Conservation (phyloP, 306 rosid species). For the Malus orientalis region DNA sequence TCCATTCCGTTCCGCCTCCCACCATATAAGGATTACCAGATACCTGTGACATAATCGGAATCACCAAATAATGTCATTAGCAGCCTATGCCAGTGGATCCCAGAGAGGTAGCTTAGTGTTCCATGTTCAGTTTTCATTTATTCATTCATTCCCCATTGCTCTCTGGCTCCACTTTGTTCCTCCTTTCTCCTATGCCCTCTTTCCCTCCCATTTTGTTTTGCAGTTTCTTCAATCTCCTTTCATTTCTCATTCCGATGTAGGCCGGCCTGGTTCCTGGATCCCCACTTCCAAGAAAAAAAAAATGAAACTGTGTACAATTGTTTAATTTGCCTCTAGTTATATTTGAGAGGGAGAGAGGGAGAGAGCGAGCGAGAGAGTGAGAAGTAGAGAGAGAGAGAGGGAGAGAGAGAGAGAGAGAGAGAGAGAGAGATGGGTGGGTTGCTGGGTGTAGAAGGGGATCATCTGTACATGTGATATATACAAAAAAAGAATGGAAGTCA, state of each 20-base stretch:
- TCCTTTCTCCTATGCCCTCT: background rate
- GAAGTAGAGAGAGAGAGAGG: background rate
- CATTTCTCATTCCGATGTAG: conserved; percentile 22
- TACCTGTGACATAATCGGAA: conserved; percentile 50
- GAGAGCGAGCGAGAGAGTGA: background rate
- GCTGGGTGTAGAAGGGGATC: conserved; percentile 41
- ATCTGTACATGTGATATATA: conserved; percentile 54
- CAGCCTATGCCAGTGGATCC: conserved; percentile 51
- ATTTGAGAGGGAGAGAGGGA: background rate
- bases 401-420: conserved; percentile 3
- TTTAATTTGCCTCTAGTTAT: conserved; percentile 33
- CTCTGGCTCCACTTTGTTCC: conserved; percentile 51
- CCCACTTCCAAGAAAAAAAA: conserved; percentile 11
- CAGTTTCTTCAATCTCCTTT: background rate
- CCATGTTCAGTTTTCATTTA: conserved; percentile 59
- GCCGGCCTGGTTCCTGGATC: conserved; percentile 35
- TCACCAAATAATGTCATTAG: conserved; percentile 51
- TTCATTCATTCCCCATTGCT: conserved; percentile 89
- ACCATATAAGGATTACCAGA: conserved; percentile 34
- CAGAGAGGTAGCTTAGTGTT: conserved; percentile 57
- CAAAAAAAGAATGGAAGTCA: conserved; percentile 33
- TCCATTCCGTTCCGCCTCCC: conserved; percentile 41
- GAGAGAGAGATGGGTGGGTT: conserved; percentile 25
- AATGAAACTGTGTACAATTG: conserved; percentile 36
- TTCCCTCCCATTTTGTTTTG: background rate